A percentile compares a stretch with the other conserved stretches of the same genome.
phyloP scores from a whole-genome alignment of 345 rosid species.

The Acer yangbiense region DNA sequence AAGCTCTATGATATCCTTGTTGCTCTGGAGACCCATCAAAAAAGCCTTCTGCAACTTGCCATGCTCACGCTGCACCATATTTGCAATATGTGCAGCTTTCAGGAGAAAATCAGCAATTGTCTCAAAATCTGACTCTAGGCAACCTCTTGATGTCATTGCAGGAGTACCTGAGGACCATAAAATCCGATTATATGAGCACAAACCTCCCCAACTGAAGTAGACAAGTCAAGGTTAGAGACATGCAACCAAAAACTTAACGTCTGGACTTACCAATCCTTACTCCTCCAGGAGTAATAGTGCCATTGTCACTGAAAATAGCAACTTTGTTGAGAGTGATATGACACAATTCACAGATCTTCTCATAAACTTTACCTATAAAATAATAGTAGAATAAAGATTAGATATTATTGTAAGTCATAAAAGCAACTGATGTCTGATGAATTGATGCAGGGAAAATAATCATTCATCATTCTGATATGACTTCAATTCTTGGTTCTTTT shows the following conservation, averaged over 20 bases:
- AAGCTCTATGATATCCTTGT: constrained; percentile 70
- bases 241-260: constrained; percentile 1
- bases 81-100: constrained; percentile 76
- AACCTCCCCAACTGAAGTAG: not conserved
- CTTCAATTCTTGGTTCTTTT: not conserved
- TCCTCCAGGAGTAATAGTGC: constrained; percentile 80
- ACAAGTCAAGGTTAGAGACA: not conserved
- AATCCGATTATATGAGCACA: not conserved
- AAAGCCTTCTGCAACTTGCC: constrained; percentile 61
- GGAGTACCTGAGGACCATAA: constrained; percentile 65
- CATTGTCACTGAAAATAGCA: constrained; percentile 68
- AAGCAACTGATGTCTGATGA: not conserved
- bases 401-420: not conserved
- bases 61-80: constrained; percentile 57
- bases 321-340: constrained; percentile 79
- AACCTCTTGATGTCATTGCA: constrained; percentile 94
- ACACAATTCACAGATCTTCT: constrained; percentile 89
- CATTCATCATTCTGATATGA: not conserved
- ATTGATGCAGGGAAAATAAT: not conserved
- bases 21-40: constrained; percentile 54
- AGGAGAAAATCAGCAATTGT: constrained; percentile 75
- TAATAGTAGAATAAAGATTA: not conserved
- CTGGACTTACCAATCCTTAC: constrained; percentile 78
- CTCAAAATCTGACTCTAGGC: constrained; percentile 89
- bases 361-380: constrained; percentile 63